Evolutionary conservation across 2,329 filamentous ascomycete species (phyloP), one percentile per base, ranked within the genome.

Genomic region (Talaromyces amestolkiae): DNA sequence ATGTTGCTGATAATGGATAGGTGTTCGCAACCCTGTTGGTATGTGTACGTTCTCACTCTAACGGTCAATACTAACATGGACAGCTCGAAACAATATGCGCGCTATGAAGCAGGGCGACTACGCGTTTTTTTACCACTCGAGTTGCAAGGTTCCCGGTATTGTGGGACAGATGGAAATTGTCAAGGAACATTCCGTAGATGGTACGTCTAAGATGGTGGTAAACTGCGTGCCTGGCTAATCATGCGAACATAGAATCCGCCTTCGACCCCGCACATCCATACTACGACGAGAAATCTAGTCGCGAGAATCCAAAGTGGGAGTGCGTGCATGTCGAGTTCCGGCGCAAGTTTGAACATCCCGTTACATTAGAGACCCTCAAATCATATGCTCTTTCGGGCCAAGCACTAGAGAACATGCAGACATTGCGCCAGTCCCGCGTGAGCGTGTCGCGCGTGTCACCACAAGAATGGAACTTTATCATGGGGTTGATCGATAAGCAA

Each of bases 111-210:
- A 89, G 64, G 93, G 93, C 60, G 95, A 99, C 74, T 83, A 93
- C 37, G 93, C 93, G 31, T 98, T 99, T 80, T 98, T 99, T 81
- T 98, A 98, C 75, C 94, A 97, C 78, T 96, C 91, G 56, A 96
- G 95, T 72, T 95, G 91, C 79, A 96, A 96, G 75, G 86, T 89
- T 27, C 93, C 93, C 0, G 94, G 91, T 2, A 92, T 98, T 58
- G 92, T 89, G 1, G 93, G 93, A 1, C 86, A 89, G 19, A 93
- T 97, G 90, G 91, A 95, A 72, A 91, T 99, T 68, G 93, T 96
- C 17, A 84, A 87, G 69, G 93, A 97, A 74, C 90, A 92, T 70
- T 89, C 89, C 2, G 85, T 91, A 9, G 95, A 99, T 72, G 80
- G 90, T 91, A 79, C 71, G 85, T 78, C 33, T 56, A n/a, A 35